Evolutionary conservation across 179 eudicot genomes (phyloP).

Genomic region (Silene coronaria): DNA sequence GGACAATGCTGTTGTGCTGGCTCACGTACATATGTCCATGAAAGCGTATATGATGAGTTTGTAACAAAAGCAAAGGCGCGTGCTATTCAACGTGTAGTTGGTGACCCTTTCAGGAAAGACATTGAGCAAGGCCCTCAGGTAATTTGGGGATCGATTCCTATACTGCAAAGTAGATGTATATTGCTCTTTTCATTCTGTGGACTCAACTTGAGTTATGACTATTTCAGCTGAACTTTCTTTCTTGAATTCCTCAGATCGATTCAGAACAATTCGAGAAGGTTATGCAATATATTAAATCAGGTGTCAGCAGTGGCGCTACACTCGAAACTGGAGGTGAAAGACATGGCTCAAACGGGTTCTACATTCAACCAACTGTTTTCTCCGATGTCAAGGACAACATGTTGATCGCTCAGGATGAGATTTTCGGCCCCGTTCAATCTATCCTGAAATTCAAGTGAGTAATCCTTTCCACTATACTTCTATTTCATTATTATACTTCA

Average conservation of each 20-base stretch:
- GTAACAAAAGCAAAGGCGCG: conserved; percentile 59
- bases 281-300: conserved; percentile 49
- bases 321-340: conserved; percentile 71
- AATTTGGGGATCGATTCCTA: background rate
- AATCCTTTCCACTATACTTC: too few species aligned
- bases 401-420: conserved; percentile 63
- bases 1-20: conserved; percentile 83
- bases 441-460: conserved; percentile 59
- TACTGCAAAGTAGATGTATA: too few species aligned
- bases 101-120: conserved; percentile 58
- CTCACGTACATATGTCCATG: conserved; percentile 71
- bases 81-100: conserved; percentile 48
- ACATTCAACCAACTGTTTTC: conserved; percentile 71
- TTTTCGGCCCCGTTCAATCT: conserved; percentile 75
- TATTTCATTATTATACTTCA: background rate
- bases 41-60: conserved; percentile 57
- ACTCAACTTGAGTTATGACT: too few species aligned
- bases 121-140: conserved; percentile 83
- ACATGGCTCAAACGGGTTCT: conserved; percentile 60
- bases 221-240: background rate
- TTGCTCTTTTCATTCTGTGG: too few species aligned
- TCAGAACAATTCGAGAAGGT: conserved; percentile 65
- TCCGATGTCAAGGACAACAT: conserved; percentile 63
- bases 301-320: conserved; percentile 54
- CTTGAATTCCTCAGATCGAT: conserved; percentile 39